These are phyloP conservation scores for Lentinula edodes DNA, from an alignment of 768 basidiomycete species.

Conservation along the genomic window DNA sequence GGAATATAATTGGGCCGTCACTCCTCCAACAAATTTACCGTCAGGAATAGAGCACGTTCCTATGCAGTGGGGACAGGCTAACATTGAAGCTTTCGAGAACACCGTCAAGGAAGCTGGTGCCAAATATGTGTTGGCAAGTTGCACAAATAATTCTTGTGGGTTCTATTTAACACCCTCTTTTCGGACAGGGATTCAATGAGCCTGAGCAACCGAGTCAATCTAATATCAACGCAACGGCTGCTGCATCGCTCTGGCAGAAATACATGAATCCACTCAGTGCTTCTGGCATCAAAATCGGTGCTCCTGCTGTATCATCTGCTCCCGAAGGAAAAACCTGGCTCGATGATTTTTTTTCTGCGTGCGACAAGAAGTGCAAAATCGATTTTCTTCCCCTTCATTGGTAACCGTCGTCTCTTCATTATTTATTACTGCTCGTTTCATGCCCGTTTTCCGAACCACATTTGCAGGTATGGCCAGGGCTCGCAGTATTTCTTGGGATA, in stretches of 20 bases:
- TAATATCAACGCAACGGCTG: conserved; percentile 22
- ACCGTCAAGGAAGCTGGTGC: background rate
- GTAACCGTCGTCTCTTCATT: conserved; percentile 11
- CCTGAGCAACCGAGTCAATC: conserved; percentile 28
- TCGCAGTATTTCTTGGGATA: conserved; percentile 28
- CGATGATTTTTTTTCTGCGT: conserved; percentile 25
- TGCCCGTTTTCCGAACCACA: too few relatives aligned
- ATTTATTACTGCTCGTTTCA: background rate
- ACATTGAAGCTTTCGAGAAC: background rate
- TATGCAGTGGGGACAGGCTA: conserved; percentile 3
- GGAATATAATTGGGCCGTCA: conserved; percentile 1
- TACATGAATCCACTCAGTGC: conserved; percentile 29
- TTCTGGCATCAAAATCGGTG: conserved; percentile 25
- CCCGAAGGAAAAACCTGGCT: conserved; percentile 27
- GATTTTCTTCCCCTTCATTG: conserved; percentile 32
- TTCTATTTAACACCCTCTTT: background rate
- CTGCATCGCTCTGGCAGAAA: conserved; percentile 29
- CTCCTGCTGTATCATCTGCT: conserved; percentile 28
- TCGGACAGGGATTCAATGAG: conserved; percentile 29
- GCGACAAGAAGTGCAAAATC: conserved; percentile 25
- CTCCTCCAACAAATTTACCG: background rate
- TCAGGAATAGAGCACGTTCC: background rate
- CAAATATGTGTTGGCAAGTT: background rate
- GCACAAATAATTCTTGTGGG: background rate
- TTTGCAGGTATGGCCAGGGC: conserved; percentile 24